Percentiles rank a stretch among this genome's conserved stretches.
phyloP scores from a whole-genome alignment of 148 eudicot genomes.

The Spergularia marina region DNA sequence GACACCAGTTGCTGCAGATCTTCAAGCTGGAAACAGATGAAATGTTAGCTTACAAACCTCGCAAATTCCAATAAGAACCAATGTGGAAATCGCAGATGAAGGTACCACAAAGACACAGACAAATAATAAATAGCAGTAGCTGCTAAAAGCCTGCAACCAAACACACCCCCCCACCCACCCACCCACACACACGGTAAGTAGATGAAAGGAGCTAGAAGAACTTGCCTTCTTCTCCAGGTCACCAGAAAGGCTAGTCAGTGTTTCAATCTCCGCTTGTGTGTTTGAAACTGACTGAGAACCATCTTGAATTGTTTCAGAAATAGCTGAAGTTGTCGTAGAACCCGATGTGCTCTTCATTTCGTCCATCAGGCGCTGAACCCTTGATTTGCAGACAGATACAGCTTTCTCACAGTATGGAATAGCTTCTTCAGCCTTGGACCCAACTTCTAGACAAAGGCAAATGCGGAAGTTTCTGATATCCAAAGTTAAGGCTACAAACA shows the following conservation, averaged over 20 bases:
- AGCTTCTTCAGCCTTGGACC: conserved; percentile 77
- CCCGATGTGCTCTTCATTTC: conserved; percentile 45
- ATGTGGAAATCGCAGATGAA: neutral
- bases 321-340: conserved; percentile 27
- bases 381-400: conserved; percentile 68
- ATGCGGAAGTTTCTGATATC: conserved; percentile 79
- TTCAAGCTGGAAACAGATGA: conserved; percentile 60
- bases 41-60: conserved; percentile 6
- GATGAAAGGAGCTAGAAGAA: conserved; percentile 3
- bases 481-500: conserved; percentile 45
- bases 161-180: no score
- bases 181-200: neutral
- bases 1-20: conserved; percentile 75
- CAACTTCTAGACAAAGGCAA: conserved; percentile 78
- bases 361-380: conserved; percentile 59
- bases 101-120: conserved; percentile 1
- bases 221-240: conserved; percentile 93
- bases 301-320: conserved; percentile 34
- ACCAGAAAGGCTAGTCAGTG: conserved; percentile 50
- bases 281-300: conserved; percentile 34
- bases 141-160: neutral
- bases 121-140: neutral
- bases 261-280: conserved; percentile 66
- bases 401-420: conserved; percentile 89
- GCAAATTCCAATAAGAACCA: neutral